Evolutionary conservation across 2,329 filamentous ascomycete species (phyloP).

Genomic region (Achaetomium macrosporum): DNA sequence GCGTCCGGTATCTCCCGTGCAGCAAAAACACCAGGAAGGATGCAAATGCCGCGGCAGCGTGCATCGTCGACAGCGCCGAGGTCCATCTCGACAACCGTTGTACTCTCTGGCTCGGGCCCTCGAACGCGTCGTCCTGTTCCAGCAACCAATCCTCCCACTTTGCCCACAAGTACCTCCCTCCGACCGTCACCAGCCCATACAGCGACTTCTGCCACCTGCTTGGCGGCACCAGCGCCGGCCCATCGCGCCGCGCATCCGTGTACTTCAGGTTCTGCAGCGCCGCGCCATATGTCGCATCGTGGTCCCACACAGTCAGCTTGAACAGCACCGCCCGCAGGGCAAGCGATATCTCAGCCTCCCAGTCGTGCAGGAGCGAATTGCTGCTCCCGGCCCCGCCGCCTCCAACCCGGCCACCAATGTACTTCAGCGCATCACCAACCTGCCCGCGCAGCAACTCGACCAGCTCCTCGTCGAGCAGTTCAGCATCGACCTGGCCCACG

Average conservation of each 20-base stretch:
- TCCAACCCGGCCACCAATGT: conserved; percentile 67
- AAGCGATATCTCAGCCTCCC: conserved; percentile 77
- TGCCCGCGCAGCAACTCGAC: conserved; percentile 79
- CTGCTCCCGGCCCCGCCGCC: conserved; percentile 37
- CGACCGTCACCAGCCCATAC: conserved; percentile 80
- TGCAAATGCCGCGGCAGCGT: conserved; percentile 73
- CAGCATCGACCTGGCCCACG: conserved; percentile 93
- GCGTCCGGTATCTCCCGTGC: conserved; percentile 84
- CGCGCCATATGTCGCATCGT: conserved; percentile 91
- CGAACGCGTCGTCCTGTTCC: conserved; percentile 68
- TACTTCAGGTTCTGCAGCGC: conserved; percentile 87
- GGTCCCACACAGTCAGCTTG: conserved; percentile 95
- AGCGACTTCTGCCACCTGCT: conserved; percentile 76
- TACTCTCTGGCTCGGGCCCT: conserved; percentile 48
- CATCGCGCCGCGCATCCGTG: conserved; percentile 68
- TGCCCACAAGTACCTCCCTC: conserved; percentile 83
- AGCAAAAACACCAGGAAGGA: conserved; percentile 89
- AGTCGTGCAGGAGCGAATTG: conserved; percentile 75
- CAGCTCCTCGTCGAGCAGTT: conserved; percentile 89
- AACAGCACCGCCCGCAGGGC: conserved; percentile 74
- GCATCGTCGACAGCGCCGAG: conserved; percentile 60
- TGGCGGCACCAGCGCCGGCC: conserved; percentile 60
- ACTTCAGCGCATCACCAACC: conserved; percentile 81
- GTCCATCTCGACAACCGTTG: conserved; percentile 63
- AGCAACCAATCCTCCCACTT: conserved; percentile 88